Conservation (phyloP, 2,329 filamentous ascomycete genomes). For the Aureobasidium zeae region DNA sequence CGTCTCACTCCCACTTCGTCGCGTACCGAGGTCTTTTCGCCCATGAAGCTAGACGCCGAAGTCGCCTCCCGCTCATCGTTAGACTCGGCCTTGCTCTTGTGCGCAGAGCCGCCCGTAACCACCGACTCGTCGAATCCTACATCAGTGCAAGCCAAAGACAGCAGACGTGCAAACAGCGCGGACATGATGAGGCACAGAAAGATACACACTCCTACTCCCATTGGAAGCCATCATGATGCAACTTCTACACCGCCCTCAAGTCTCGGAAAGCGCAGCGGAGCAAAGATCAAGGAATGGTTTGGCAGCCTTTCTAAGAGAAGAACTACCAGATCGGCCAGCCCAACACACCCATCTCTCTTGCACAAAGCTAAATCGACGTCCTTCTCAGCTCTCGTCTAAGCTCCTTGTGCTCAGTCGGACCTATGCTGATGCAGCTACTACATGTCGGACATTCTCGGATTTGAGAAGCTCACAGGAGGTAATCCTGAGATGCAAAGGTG, state of each 20-base stretch:
- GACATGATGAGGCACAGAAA: not conserved
- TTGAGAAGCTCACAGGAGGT: too few species aligned
- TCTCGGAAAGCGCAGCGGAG: constrained; percentile 39
- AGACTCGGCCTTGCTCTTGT: not conserved
- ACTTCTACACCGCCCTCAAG: constrained; percentile 37
- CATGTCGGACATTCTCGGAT: too few species aligned
- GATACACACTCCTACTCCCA: constrained; percentile 3
- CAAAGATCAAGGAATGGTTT: constrained; percentile 15
- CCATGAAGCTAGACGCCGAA: constrained; percentile 4
- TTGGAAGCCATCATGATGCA: not conserved
- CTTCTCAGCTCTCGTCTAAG: too few species aligned
- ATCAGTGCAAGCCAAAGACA: not conserved
- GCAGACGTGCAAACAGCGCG: not conserved
- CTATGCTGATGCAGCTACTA: too few species aligned
- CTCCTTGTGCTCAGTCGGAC: too few species aligned
- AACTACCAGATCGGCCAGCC: constrained; percentile 2
- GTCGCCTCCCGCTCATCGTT: not conserved
- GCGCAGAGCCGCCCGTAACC: not conserved
- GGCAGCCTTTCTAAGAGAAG: constrained; percentile 12
- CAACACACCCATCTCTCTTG: not conserved
- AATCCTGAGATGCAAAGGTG: too few species aligned
- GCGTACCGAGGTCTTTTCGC: constrained; percentile 1
- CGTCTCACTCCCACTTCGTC: constrained; percentile 2
- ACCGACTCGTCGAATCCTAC: not conserved
- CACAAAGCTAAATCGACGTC: constrained; percentile 7